phyloP scores from a whole-genome alignment of 2,329 filamentous ascomycete species.

The Lachnum nothofagi region DNA sequence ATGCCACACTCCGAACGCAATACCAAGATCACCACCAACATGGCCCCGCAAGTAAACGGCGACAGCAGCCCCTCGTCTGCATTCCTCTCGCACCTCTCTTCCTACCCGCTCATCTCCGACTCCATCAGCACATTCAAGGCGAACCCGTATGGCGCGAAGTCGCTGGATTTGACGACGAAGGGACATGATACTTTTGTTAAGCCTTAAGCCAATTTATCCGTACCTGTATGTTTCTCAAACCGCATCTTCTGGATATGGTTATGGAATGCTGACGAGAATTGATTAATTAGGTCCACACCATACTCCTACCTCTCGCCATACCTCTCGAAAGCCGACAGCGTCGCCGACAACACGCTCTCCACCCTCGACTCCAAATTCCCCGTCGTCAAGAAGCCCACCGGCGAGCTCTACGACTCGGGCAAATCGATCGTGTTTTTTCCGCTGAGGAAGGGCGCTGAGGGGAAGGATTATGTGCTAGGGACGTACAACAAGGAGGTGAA shows the following conservation, averaged over 20 bases:
- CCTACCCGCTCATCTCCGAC: constrained; percentile 80
- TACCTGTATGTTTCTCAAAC: no score
- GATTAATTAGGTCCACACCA: no score
- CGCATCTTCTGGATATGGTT: no score
- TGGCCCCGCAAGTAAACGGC: constrained; percentile 47
- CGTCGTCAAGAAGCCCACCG: constrained; percentile 68
- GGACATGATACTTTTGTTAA: no score
- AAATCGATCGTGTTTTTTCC: constrained; percentile 59
- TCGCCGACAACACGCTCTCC: constrained; percentile 67
- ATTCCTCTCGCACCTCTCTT: constrained; percentile 66
- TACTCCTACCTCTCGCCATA: constrained; percentile 82
- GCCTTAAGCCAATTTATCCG: no score
- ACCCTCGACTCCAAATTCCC: constrained; percentile 68
- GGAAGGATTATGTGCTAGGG: constrained; percentile 55
- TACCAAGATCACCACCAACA: constrained; percentile 19
- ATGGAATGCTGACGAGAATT: no score
- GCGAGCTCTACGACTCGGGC: constrained; percentile 62
- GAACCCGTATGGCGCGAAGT: constrained; percentile 79
- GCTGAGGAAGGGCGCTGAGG: constrained; percentile 55
- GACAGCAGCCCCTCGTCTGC: constrained; percentile 43
- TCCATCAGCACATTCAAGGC: constrained; percentile 71
- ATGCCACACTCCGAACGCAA: constrained; percentile 21
- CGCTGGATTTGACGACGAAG: constrained; percentile 44
- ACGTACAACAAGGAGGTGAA: constrained; percentile 56
- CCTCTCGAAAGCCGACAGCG: constrained; percentile 70